Conservation (phyloP, 2,329 filamentous ascomycete genomes). For the Neonectria ditissima region DNA sequence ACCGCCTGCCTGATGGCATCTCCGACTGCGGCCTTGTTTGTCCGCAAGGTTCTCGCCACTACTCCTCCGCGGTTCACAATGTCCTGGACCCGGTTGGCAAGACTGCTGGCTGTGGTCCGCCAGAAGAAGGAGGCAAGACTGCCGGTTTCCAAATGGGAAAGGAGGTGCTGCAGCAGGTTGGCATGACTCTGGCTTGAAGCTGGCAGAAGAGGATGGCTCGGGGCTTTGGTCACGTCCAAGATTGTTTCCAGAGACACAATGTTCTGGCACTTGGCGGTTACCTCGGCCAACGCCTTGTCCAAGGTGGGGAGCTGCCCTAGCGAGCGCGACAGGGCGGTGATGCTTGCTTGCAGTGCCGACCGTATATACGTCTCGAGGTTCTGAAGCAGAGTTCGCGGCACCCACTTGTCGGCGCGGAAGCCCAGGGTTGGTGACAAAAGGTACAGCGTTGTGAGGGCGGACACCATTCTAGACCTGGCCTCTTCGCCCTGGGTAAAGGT, state of each 20-base stretch:
- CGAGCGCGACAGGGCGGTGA: conserved; percentile 79
- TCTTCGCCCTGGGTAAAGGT: conserved; percentile 78
- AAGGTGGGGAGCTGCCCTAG: conserved; percentile 84
- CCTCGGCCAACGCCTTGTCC: conserved; percentile 83
- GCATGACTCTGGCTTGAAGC: conserved; percentile 46
- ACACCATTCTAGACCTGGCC: conserved; percentile 77
- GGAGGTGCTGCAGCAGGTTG: conserved; percentile 77
- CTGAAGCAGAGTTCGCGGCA: conserved; percentile 78
- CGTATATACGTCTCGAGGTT: conserved; percentile 86
- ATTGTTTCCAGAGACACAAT: conserved; percentile 88
- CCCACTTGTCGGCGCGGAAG: conserved; percentile 65
- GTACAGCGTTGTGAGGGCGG: conserved; percentile 82
- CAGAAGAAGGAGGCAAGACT: conserved; percentile 94
- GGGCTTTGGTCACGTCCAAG: conserved; percentile 75
- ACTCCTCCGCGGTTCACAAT: conserved; percentile 86
- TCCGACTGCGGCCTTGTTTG: conserved; percentile 79
- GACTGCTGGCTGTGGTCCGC: conserved; percentile 83
- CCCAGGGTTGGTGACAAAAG: conserved; percentile 78
- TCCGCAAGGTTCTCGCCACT: conserved; percentile 81
- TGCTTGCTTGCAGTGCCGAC: conserved; percentile 81
- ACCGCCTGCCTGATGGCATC: conserved; percentile 88
- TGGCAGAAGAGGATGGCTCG: conserved; percentile 74
- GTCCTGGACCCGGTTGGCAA: conserved; percentile 84
- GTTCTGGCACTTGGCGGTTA: conserved; percentile 88
- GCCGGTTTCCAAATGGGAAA: conserved; percentile 85